A percentile compares a stretch with the other conserved stretches of the same genome.
phyloP scores from a whole-genome alignment of 2,329 filamentous ascomycete species.

The Myrmaecium sp. region DNA sequence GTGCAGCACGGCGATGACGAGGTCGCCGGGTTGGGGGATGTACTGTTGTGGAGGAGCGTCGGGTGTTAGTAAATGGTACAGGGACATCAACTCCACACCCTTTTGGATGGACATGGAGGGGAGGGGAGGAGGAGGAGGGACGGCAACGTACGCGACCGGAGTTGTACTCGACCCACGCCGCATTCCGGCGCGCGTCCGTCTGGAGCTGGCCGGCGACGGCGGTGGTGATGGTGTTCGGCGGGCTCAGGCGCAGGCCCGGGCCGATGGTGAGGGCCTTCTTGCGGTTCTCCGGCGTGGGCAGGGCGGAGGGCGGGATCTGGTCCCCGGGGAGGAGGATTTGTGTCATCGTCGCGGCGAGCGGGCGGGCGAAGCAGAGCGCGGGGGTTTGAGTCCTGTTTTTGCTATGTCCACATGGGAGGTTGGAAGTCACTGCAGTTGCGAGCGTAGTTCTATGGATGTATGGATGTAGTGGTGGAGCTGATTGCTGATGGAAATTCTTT shows the following conservation, averaged over 20 bases:
- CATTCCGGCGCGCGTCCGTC: constrained; percentile 55
- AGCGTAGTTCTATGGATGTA: too few relatives aligned
- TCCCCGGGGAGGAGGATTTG: constrained; percentile 75
- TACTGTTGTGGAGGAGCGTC: constrained; percentile 39
- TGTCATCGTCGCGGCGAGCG: too few relatives aligned
- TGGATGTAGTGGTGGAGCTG: too few relatives aligned
- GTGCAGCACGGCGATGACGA: constrained; percentile 74
- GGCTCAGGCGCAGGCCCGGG: constrained; percentile 66
- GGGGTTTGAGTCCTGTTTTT: too few relatives aligned
- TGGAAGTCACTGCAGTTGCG: too few relatives aligned
- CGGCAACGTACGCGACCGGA: constrained; percentile 43
- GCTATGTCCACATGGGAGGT: too few relatives aligned
- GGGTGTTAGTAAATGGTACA: background rate
- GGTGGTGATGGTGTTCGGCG: constrained; percentile 54
- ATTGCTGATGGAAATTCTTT: constrained; percentile 5
- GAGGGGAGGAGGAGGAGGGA: constrained; percentile 13
- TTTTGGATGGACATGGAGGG: constrained; percentile 5
- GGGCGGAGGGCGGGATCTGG: constrained; percentile 42
- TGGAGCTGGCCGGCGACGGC: constrained; percentile 51
- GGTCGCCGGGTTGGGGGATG: constrained; percentile 59
- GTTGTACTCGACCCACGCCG: constrained; percentile 59
- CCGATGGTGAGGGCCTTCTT: constrained; percentile 59
- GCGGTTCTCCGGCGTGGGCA: constrained; percentile 52
- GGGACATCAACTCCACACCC: background rate
- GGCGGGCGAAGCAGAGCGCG: too few relatives aligned